These are phyloP conservation scores for Malus hybrid DNA, from an alignment of 331 rosid species.

Conservation along the genomic window DNA sequence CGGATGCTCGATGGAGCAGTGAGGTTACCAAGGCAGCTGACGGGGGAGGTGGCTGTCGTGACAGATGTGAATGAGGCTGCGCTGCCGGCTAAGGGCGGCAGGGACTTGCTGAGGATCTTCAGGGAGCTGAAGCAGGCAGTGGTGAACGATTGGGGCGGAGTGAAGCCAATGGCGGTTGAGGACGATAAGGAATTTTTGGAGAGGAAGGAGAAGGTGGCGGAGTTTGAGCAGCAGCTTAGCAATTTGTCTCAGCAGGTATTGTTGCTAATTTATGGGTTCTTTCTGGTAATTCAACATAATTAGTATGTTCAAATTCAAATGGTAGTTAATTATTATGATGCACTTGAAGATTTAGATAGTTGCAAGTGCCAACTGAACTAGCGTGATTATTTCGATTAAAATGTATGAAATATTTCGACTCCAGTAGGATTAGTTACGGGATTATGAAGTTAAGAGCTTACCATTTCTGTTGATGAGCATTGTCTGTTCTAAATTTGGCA, in stretches of 20 bases:
- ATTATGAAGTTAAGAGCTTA: background rate
- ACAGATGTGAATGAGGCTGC: constrained; percentile 15
- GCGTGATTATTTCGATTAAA: background rate
- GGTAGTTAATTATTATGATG: background rate
- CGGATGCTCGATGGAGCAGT: constrained; percentile 35
- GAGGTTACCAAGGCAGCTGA: constrained; percentile 25
- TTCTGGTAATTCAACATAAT: background rate
- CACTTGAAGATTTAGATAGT: background rate
- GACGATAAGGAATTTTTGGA: constrained; percentile 40
- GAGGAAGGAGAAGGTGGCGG: constrained; percentile 32
- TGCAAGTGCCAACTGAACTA: background rate
- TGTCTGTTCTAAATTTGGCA: background rate
- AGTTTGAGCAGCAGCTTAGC: constrained; percentile 41
- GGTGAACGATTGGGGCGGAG: constrained; percentile 41
- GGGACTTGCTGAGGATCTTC: constrained; percentile 37
- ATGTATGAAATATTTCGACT: background rate
- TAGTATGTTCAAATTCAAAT: background rate
- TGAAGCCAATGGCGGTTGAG: constrained; percentile 39
- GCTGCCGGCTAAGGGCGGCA: constrained; percentile 30
- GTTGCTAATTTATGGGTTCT: background rate
- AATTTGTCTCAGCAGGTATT: constrained; percentile 37
- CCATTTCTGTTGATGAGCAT: background rate
- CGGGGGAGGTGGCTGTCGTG: constrained; percentile 10
- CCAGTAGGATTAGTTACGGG: background rate
- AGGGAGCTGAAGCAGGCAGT: constrained; percentile 41